Conservation (phyloP, 495 filamentous ascomycete species). For the Umbilicaria muhlenbergii region DNA sequence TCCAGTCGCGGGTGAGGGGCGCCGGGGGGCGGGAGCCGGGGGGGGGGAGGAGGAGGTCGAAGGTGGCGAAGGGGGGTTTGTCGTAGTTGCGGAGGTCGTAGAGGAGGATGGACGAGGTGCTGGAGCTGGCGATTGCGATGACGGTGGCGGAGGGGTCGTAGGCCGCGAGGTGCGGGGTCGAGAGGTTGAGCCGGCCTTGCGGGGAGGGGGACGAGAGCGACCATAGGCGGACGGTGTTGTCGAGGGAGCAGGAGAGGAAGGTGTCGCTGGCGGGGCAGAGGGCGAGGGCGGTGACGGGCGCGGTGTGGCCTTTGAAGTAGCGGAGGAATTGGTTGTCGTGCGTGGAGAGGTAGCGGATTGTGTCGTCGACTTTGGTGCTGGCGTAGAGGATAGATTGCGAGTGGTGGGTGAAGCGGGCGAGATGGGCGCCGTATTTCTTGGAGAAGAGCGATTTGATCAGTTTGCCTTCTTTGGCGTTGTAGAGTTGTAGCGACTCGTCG, state of each 20-base stretch:
- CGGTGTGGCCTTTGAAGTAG: conserved; percentile 84
- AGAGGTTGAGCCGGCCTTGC: conserved; percentile 60
- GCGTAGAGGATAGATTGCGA: conserved; percentile 81
- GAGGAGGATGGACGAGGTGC: conserved; percentile 59
- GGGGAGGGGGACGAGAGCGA: conserved; percentile 56
- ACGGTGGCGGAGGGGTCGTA: conserved; percentile 83
- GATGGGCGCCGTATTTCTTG: conserved; percentile 91
- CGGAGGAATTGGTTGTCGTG: conserved; percentile 91
- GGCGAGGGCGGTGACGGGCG: conserved; percentile 63
- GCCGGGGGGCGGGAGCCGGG: conserved; percentile 12
- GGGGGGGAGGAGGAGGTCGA: conserved; percentile 53
- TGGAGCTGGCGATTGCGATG: conserved; percentile 78
- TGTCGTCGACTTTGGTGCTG: conserved; percentile 87
- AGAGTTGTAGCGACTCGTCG: conserved; percentile 90
- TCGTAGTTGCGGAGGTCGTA: conserved; percentile 91
- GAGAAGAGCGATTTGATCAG: conserved; percentile 64
- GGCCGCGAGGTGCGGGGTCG: conserved; percentile 63
- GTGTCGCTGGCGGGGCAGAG: conserved; percentile 52
- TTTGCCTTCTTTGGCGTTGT: conserved; percentile 78
- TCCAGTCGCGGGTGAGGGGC: conserved; percentile 46
- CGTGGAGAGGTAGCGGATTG: conserved; percentile 77
- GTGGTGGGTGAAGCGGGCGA: conserved; percentile 87
- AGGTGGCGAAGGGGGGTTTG: conserved; percentile 72
- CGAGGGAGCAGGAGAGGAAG: conserved; percentile 79
- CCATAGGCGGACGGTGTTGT: conserved; percentile 84